Evolutionary conservation across 495 filamentous ascomycete genomes (phyloP).

Genomic region (Hypoxylon subgilvum): DNA sequence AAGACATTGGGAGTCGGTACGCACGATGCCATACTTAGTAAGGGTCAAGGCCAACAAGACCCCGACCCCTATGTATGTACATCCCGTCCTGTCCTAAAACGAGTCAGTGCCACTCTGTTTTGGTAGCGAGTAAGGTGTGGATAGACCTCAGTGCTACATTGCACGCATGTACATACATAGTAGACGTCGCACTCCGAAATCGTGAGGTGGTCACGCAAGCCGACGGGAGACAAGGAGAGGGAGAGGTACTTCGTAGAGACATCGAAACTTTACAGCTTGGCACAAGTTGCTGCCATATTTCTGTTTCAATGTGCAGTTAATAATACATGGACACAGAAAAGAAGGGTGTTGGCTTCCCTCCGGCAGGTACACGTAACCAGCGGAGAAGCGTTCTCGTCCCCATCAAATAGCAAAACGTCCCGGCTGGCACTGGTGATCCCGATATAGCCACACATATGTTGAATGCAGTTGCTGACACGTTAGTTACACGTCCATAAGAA

Average conservation of each 20-base stretch:
- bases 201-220: conserved; percentile 14
- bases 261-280: conserved; percentile 17
- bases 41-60: conserved; percentile 14
- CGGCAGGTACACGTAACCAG: conserved; percentile 4
- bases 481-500: too few relatives aligned
- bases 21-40: conserved; percentile 22
- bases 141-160: conserved; percentile 28
- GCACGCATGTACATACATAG: conserved; percentile 9
- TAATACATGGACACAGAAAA: not conserved
- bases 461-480: too few relatives aligned
- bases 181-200: conserved; percentile 26
- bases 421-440: too few relatives aligned
- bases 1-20: conserved; percentile 20
- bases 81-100: conserved; percentile 23
- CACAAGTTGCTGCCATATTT: conserved; percentile 18
- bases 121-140: conserved; percentile 27
- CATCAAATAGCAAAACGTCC: too few relatives aligned
- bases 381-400: too few relatives aligned
- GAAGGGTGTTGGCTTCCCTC: not conserved
- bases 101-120: conserved; percentile 2
- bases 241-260: too few relatives aligned
- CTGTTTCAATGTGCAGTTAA: conserved; percentile 25
- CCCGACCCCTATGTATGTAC: conserved; percentile 8
- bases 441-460: not conserved
- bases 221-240: not conserved